Percentiles rank a stretch among this genome's conserved stretches.
Evolutionary conservation across 768 basidiomycete species (phyloP).

Genomic region (Pisolithus sp.): DNA sequence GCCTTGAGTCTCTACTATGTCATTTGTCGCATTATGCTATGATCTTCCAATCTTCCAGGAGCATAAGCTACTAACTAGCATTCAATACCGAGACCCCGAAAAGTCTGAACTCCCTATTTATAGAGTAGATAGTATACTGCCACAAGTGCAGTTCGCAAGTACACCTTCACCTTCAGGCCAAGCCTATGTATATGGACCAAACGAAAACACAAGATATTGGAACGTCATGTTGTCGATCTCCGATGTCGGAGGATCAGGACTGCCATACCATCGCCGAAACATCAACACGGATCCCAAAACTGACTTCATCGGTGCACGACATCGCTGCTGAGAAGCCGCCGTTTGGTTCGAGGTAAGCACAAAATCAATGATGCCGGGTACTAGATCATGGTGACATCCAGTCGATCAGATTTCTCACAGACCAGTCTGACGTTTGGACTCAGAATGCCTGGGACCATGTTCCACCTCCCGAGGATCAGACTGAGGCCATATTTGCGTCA

Average conservation of each 20-base stretch:
- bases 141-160: too few relatives aligned
- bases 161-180: not conserved
- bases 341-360: constrained; percentile 60
- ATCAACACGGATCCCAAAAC: constrained; percentile 22
- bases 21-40: not conserved
- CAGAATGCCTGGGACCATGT: constrained; percentile 94
- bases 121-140: too few relatives aligned
- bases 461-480: constrained; percentile 75
- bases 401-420: constrained; percentile 54
- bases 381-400: constrained; percentile 3
- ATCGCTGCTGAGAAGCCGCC: constrained; percentile 49
- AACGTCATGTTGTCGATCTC: not conserved
- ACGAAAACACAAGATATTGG: not conserved
- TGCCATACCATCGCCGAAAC: not conserved
- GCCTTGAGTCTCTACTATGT: not conserved
- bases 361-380: not conserved
- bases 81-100: too few relatives aligned
- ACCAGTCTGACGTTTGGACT: constrained; percentile 70
- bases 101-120: too few relatives aligned
- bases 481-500: constrained; percentile 61
- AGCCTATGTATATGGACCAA: not conserved
- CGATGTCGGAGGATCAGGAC: not conserved
- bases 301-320: constrained; percentile 63
- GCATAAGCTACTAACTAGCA: too few relatives aligned
- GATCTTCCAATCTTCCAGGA: not conserved